Evolutionary conservation across 2,329 filamentous ascomycete genomes (phyloP).

Genomic region (Tothia fuscella): DNA sequence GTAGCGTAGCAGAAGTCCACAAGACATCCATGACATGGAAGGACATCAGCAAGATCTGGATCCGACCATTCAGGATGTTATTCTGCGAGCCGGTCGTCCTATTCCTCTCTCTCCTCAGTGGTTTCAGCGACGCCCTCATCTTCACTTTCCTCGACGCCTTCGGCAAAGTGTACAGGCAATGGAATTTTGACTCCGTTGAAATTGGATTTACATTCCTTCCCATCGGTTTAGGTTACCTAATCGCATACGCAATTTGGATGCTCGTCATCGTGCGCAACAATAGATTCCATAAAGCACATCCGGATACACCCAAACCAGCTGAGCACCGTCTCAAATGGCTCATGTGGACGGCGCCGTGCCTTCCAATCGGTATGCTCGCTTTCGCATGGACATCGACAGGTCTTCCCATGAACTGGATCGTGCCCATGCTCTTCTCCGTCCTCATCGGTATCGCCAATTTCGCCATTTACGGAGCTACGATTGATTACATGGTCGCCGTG

Average conservation of each 20-base stretch:
- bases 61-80: constrained; percentile 61
- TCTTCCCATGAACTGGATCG: constrained; percentile 54
- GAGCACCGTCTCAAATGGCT: constrained; percentile 56
- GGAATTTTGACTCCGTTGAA: constrained; percentile 45
- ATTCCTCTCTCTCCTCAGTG: constrained; percentile 55
- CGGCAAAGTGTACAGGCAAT: constrained; percentile 53
- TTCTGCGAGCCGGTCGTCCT: constrained; percentile 62
- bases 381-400: constrained; percentile 59
- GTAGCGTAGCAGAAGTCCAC: constrained; percentile 53
- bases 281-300: constrained; percentile 33
- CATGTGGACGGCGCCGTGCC: constrained; percentile 46
- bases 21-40: constrained; percentile 28
- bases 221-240: constrained; percentile 41
- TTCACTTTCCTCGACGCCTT: constrained; percentile 68
- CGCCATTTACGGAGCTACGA: constrained; percentile 62
- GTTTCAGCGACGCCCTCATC: constrained; percentile 63
- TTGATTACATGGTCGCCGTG: constrained; percentile 65
- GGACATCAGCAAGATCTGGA: constrained; percentile 39
- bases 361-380: constrained; percentile 56
- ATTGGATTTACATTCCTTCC: constrained; percentile 53
- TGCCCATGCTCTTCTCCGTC: constrained; percentile 50
- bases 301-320: constrained; percentile 42
- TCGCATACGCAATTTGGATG: constrained; percentile 49
- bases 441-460: constrained; percentile 65
- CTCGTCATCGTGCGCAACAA: constrained; percentile 43